Evolutionary conservation across 495 filamentous ascomycete species (phyloP).

Genomic region (Aspergillus taichungensis): DNA sequence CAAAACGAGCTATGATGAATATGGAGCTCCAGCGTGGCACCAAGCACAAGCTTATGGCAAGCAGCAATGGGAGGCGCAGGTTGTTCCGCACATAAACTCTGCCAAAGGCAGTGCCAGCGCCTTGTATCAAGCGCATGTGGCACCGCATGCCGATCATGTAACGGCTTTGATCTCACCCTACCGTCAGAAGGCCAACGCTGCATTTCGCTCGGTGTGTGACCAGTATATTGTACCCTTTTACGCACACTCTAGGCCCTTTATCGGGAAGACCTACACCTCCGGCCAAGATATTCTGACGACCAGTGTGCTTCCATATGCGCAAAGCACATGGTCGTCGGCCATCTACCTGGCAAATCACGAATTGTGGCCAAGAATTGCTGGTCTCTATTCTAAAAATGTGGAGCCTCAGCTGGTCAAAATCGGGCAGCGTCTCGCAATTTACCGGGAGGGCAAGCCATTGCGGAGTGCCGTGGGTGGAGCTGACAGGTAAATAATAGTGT

Average conservation of each 20-base stretch:
- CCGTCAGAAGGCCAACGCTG: constrained; percentile 53
- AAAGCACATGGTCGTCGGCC: constrained; percentile 57
- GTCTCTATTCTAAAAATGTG: constrained; percentile 81
- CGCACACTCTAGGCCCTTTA: constrained; percentile 60
- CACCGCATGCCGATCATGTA: constrained; percentile 61
- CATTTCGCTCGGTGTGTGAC: constrained; percentile 57
- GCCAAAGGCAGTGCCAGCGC: constrained; percentile 48
- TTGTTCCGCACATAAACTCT: constrained; percentile 63
- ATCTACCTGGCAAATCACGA: constrained; percentile 61
- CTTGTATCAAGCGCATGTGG: constrained; percentile 61
- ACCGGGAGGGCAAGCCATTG: constrained; percentile 58
- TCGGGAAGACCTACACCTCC: constrained; percentile 56
- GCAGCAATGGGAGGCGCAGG: constrained; percentile 66
- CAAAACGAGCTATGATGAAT: constrained; percentile 52
- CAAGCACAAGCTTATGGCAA: constrained; percentile 54
- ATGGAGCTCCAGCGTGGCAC: constrained; percentile 70
- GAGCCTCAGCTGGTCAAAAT: constrained; percentile 93
- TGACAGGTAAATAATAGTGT: constrained; percentile 31
- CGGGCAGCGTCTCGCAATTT: constrained; percentile 76
- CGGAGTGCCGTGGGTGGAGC: constrained; percentile 49
- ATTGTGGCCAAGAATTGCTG: constrained; percentile 68
- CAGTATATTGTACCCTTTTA: constrained; percentile 69
- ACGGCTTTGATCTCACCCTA: constrained; percentile 56
- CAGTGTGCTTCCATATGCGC: constrained; percentile 64
- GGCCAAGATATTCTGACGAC: constrained; percentile 57